Evolutionary conservation across 169 alveolate genomes (phyloP), one percentile per base, ranked within the genome.

Genomic region (Eimeria falciformis): DNA sequence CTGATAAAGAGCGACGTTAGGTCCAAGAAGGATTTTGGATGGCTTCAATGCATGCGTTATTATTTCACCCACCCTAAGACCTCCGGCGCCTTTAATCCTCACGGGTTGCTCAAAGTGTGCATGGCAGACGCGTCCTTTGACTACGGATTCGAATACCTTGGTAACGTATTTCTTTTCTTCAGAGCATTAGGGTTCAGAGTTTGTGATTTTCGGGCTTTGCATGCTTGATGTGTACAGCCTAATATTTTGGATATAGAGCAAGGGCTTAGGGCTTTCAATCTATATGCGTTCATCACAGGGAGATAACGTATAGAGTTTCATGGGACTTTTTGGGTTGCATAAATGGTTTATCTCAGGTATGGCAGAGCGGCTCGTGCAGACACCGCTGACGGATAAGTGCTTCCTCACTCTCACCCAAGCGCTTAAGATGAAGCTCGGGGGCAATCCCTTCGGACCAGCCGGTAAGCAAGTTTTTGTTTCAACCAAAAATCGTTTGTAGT

Each of bases 361-460:
- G 92, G 86, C 90, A 5, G 99, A 98, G 90, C 97, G 97, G 89
- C 96, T 99, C 78, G 99, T 98, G 45, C 98, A 98, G 94, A 99
- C 99, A 5, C 99, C 99, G 21, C 96, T 99, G 82, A 99, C 99
- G 0, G 99, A 98, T 96, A 97, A 98, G 94, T 98, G 99, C 94
- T 98, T 97, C 95, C 94, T 98, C 75, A 98, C 99, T 11, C 93
- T 99, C 69, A 98, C 99, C 68, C 98, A 98, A 94, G 99, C 99
- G 40, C 94, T 99, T 73, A 98, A 98, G 73, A 95, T 98, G 97
- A 96, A 99, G 91, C 95, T 98, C 82, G 99, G 99, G 21, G 99
- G 99, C 12, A 97, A 98, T 45, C 99, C 99, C 5, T 98, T 97
- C 91, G 99, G 99, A 18, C 99, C 99, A 18, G 99, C 99, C 5